phyloP scores from a whole-genome alignment of 495 filamentous ascomycete genomes.

The Penicillium antarcticum region DNA sequence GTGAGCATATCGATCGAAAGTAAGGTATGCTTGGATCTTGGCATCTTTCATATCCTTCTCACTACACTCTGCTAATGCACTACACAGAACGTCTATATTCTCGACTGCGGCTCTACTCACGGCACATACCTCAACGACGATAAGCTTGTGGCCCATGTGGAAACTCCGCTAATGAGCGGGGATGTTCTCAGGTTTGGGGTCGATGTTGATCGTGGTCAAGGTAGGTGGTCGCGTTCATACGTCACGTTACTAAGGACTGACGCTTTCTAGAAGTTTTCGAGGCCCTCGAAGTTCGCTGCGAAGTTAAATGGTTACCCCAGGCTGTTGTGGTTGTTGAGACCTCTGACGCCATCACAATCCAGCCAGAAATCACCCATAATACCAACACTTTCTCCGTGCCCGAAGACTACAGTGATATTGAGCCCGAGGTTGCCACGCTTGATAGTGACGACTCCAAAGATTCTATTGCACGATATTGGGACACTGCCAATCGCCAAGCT shows the following conservation, averaged over 20 bases:
- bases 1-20: conserved; percentile 42
- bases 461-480: not conserved
- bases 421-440: not conserved
- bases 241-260: conserved; percentile 5
- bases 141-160: conserved; percentile 34
- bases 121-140: conserved; percentile 51
- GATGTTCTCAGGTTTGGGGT: conserved; percentile 54
- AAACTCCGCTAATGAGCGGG: conserved; percentile 34
- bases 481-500: not conserved
- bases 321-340: not conserved
- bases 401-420: conserved; percentile 19
- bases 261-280: conserved; percentile 33
- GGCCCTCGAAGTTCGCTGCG: conserved; percentile 35
- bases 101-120: conserved; percentile 55
- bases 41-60: not conserved
- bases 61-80: conserved; percentile 11
- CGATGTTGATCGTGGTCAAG: conserved; percentile 48
- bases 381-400: conserved; percentile 46
- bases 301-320: conserved; percentile 27
- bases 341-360: not conserved
- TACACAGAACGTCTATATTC: conserved; percentile 37
- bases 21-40: conserved; percentile 32
- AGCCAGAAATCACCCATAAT: conserved; percentile 9
- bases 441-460: not conserved
- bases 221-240: conserved; percentile 22